phyloP scores from a whole-genome alignment of 192 early-diverging fungal genomes.

The Mortierella claussenii region DNA sequence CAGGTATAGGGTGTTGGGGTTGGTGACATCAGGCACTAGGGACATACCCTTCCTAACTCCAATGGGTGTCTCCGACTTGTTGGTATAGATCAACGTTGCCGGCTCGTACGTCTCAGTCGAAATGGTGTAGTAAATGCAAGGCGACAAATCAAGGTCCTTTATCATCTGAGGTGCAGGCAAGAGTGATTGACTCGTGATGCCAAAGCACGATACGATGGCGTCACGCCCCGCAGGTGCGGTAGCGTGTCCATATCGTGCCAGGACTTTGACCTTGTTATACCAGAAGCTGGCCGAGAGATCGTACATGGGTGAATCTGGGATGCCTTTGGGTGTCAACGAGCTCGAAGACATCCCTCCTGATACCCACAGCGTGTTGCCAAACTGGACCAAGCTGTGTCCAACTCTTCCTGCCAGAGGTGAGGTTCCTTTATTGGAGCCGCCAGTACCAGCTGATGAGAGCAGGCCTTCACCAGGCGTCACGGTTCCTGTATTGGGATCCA shows the following conservation, averaged over 20 bases:
- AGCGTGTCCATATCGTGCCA: constrained; percentile 25
- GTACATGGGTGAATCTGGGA: constrained; percentile 16
- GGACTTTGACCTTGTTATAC: constrained; percentile 11
- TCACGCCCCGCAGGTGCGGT: constrained; percentile 16
- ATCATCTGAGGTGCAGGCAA: neutral
- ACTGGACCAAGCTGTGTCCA: constrained; percentile 23
- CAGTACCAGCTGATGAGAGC: neutral
- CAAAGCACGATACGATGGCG: constrained; percentile 27
- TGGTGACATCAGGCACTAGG: neutral
- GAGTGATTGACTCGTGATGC: neutral
- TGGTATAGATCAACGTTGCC: constrained; percentile 4
- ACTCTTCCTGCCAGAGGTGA: neutral
- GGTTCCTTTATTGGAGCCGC: neutral
- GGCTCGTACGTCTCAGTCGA: neutral
- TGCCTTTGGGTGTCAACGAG: neutral
- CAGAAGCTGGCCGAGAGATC: constrained; percentile 6
- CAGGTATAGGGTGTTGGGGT: constrained; percentile 16
- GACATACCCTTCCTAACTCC: constrained; percentile 12
- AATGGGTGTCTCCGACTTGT: neutral
- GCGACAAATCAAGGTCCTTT: neutral
- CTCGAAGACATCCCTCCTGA: constrained; percentile 5
- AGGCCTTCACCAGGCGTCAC: neutral
- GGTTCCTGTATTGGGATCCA: constrained; percentile 6
- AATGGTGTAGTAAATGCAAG: constrained; percentile 26
- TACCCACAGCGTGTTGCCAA: constrained; percentile 20